A percentile compares a stretch with the other conserved stretches of the same genome.
These are phyloP conservation scores for Aristolochia contorta DNA, from an alignment of 164 flowering plant genomes.

Conservation along the genomic window DNA sequence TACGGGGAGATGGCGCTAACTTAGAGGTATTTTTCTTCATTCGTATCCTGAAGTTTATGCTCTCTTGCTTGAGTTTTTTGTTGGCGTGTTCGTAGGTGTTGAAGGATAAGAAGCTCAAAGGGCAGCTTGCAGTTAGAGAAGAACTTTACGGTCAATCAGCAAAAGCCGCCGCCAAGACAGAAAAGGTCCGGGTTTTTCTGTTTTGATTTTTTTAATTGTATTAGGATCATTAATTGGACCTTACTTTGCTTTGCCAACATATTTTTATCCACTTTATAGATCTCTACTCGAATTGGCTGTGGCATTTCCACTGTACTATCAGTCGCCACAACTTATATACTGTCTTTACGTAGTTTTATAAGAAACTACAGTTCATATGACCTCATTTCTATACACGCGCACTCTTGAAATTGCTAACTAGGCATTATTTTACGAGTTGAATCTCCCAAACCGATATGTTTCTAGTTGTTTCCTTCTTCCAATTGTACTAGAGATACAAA, in stretches of 20 bases:
- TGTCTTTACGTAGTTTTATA: neutral
- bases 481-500: no score
- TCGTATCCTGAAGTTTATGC: neutral
- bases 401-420: no score
- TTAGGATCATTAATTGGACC: neutral
- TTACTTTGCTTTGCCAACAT: neutral
- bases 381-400: no score
- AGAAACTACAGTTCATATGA: no score
- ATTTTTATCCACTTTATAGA: no score
- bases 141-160: constrained; percentile 67
- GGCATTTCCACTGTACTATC: neutral
- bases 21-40: constrained; percentile 40
- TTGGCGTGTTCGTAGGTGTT: constrained; percentile 36
- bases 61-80: neutral
- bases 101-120: constrained; percentile 72
- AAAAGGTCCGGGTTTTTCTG: constrained; percentile 44
- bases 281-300: no score
- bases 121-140: constrained; percentile 72
- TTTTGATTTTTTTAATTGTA: neutral
- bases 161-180: constrained; percentile 70
- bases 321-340: neutral
- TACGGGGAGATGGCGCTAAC: constrained; percentile 70
- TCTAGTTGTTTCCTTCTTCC: no score
- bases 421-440: no score
- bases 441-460: no score